A percentile compares a stretch with the other conserved stretches of the same genome.
phyloP scores from a whole-genome alignment of 1,284 basidiomycete genomes.

The Lignosus rhinocerotis region DNA sequence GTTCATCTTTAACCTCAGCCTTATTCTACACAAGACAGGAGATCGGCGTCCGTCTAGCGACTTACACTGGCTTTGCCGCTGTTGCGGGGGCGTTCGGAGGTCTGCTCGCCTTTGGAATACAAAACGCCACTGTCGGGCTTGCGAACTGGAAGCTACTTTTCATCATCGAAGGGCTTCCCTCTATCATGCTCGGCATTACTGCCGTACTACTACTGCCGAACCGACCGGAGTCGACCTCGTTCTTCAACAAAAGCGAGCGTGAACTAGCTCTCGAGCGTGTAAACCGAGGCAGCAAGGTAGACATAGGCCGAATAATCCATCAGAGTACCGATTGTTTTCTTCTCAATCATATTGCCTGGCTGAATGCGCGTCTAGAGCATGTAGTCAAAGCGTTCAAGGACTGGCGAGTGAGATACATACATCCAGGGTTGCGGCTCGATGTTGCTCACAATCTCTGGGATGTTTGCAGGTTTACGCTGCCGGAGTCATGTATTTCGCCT shows the following conservation, averaged over 20 bases:
- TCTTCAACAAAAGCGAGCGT: conserved; percentile 72
- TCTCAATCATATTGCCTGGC: too few species aligned
- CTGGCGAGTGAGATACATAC: conserved; percentile 52
- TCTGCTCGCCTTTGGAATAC: conserved; percentile 70
- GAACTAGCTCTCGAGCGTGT: conserved; percentile 72
- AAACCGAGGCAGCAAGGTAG: conserved; percentile 68
- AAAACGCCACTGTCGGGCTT: conserved; percentile 52
- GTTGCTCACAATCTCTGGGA: neutral
- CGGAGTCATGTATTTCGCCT: conserved; percentile 73
- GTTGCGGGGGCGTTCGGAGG: conserved; percentile 80
- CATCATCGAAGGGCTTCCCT: conserved; percentile 75
- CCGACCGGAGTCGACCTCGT: conserved; percentile 74
- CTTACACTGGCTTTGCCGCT: conserved; percentile 80
- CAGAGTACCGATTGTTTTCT: conserved; percentile 46
- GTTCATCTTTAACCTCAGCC: conserved; percentile 39
- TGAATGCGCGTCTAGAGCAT: conserved; percentile 44
- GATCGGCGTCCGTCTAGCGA: conserved; percentile 69
- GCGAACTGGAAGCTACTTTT: conserved; percentile 71
- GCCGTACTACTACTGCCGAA: conserved; percentile 72
- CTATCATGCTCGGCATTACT: conserved; percentile 68
- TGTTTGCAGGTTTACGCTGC: conserved; percentile 54
- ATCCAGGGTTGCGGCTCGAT: too few species aligned
- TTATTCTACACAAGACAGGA: conserved; percentile 76
- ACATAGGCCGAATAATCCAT: conserved; percentile 64
- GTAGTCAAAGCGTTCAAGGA: conserved; percentile 67